Conservation (phyloP, 2,329 filamentous ascomycete genomes). For the Alternaria brassicicola region DNA sequence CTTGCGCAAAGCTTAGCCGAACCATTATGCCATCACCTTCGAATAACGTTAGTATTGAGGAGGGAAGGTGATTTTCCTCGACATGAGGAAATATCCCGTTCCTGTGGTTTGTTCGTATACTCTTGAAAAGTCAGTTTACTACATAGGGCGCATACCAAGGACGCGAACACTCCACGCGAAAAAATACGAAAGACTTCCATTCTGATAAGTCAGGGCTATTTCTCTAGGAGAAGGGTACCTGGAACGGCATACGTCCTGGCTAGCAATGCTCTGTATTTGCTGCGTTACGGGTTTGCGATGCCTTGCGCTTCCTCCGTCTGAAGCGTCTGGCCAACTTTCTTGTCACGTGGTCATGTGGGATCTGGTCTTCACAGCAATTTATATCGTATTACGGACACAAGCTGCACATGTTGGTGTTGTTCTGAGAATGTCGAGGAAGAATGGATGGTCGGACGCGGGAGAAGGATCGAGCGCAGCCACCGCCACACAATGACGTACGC, state of each 20-base stretch:
- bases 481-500: slow-evolving; percentile 21
- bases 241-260: not conserved
- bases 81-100: not conserved
- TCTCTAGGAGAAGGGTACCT: not conserved
- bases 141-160: not conserved
- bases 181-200: not conserved
- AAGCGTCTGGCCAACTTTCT: not conserved
- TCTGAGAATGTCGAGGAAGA: not conserved
- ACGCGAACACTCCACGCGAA: not conserved
- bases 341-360: not conserved
- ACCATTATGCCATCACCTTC: not conserved
- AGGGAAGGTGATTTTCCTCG: not conserved
- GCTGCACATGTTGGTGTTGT: not conserved
- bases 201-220: not conserved
- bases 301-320: not conserved
- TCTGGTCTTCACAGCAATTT: not conserved
- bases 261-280: not conserved
- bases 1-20: slow-evolving; percentile 1
- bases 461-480: slow-evolving; percentile 9
- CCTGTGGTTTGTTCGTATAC: not conserved
- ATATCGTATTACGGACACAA: not conserved
- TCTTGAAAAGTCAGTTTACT: not conserved
- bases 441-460: not conserved
- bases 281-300: not conserved
- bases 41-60: not conserved